Base-by-base conservation (phyloP, 2,329 filamentous ascomycete species). In the Metarhizium anisopliae region DNA sequence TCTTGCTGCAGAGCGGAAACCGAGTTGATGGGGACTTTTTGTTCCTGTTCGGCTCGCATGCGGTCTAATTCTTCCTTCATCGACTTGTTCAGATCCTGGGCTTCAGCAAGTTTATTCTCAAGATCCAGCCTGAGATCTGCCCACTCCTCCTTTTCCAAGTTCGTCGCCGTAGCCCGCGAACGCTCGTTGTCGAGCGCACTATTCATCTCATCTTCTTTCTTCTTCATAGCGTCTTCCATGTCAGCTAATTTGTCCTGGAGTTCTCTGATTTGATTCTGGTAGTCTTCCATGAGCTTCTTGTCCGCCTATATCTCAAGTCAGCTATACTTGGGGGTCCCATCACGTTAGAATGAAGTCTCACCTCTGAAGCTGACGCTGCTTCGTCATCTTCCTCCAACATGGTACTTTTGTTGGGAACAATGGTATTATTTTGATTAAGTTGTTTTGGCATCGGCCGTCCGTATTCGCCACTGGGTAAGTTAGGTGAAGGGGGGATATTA, bases 331-430 rank as follows among this genome's bases (percentile, higher is more conserved):
- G 7, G 11, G 25, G 30, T 25, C 11, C 10, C 13, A 18, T 47
- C 14, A 51, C 25, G 7, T 38, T 18, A 36, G 7, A 6, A 49
- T 6, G 16, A 36, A 51, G 58, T 64, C 70, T 57, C 62, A 78
- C 75, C 66, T 78, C 75, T 56, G 70, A 73, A 20, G 61, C 58
- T 20, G 53, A 55, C 29, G 62, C 62, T 20, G 66, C 77, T 60
- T 90, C 89, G 62, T 95, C 91, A 61, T 95, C 92, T 67, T 97
- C 94, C 70, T 99, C 94, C 1, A 97, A 84, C 86, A 97, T 92
- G 0, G 89, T 96, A 65, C 93, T 95, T 74, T 97, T 99, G 68
- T 96, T 97, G 0, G 94, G 94, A 36, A 97, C 88, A 64, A 97
- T 95, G 0, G 91, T 97, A 67, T 95, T 97, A 67, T 88, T 93